Conservation (phyloP, 345 rosid genomes). For the Kandelia obovata region DNA sequence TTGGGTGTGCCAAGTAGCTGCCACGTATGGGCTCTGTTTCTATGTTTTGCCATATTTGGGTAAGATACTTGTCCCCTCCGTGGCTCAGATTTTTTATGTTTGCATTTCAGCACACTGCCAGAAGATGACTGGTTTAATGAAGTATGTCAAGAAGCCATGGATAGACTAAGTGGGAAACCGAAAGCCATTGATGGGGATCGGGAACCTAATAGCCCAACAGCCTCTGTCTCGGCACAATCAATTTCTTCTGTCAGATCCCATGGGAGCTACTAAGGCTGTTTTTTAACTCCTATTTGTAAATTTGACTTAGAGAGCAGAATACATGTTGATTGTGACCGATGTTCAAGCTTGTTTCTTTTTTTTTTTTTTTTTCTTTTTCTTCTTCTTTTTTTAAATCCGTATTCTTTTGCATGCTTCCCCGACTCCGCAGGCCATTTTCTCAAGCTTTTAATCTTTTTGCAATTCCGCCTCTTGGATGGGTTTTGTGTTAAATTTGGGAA, state of each 20-base stretch:
- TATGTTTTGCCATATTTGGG: neutral
- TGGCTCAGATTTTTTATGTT: neutral
- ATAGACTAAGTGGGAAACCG: constrained; percentile 77
- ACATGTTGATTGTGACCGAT: constrained; percentile 8
- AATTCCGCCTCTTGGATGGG: constrained; percentile 9
- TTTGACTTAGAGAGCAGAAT: constrained; percentile 21
- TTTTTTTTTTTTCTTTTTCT: neutral
- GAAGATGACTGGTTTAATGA: constrained; percentile 92
- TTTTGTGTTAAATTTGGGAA: constrained; percentile 12
- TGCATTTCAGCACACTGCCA: constrained; percentile 63
- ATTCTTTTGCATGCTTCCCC: neutral
- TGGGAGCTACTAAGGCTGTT: constrained; percentile 56
- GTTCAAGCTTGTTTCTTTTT: constrained; percentile 14
- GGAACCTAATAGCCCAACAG: constrained; percentile 85
- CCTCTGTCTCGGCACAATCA: constrained; percentile 94
- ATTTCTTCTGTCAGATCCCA: constrained; percentile 89
- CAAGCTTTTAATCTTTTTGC: neutral
- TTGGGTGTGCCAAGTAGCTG: neutral
- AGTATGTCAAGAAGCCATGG: constrained; percentile 73
- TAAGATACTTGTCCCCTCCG: constrained; percentile 4
- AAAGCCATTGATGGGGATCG: constrained; percentile 75
- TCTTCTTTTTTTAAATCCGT: neutral
- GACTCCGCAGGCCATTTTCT: neutral
- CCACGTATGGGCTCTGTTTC: neutral
- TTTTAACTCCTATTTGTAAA: constrained; percentile 30